Conservation (phyloP, 495 filamentous ascomycete genomes). For the Penicillium cosmopolitanum region DNA sequence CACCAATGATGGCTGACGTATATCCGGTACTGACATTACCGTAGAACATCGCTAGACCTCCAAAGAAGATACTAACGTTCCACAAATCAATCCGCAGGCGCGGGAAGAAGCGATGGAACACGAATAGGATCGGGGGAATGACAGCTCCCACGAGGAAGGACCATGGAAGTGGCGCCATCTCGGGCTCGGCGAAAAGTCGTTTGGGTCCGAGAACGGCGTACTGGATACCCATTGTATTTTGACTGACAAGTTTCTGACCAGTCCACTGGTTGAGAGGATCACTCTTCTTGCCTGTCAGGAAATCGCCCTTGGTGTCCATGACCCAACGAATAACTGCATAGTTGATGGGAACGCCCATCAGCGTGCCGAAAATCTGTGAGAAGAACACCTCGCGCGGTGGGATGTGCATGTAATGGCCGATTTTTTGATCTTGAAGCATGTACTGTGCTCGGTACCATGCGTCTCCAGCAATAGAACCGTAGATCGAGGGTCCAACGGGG, state of each 20-base stretch:
- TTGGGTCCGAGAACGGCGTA: conserved; percentile 60
- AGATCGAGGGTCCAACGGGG: conserved; percentile 55
- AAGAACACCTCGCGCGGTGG: conserved; percentile 48
- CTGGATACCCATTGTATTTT: conserved; percentile 55
- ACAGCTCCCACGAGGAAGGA: conserved; percentile 59
- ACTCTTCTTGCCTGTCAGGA: conserved; percentile 49
- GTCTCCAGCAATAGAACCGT: conserved; percentile 53
- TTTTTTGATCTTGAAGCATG: conserved; percentile 53
- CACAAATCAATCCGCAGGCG: conserved; percentile 54
- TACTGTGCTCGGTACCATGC: conserved; percentile 58
- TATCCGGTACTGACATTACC: conserved; percentile 55
- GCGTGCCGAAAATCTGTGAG: conserved; percentile 46
- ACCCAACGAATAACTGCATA: conserved; percentile 51
- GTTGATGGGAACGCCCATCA: conserved; percentile 48
- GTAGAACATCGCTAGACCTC: conserved; percentile 39
- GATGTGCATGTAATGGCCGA: conserved; percentile 53
- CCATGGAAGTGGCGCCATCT: conserved; percentile 56
- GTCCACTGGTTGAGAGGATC: conserved; percentile 63
- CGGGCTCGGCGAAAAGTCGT: conserved; percentile 51
- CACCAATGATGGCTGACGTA: conserved; percentile 58
- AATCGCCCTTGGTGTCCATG: conserved; percentile 54
- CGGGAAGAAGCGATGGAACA: conserved; percentile 53
- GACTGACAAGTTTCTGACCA: conserved; percentile 48
- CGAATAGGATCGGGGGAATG: conserved; percentile 50
- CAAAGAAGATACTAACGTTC: conserved; percentile 60